A percentile compares a stretch with the other conserved stretches of the same genome.
Conservation (phyloP, 2,329 filamentous ascomycete species). For the Aspergillus brunneoviolaceus region DNA sequence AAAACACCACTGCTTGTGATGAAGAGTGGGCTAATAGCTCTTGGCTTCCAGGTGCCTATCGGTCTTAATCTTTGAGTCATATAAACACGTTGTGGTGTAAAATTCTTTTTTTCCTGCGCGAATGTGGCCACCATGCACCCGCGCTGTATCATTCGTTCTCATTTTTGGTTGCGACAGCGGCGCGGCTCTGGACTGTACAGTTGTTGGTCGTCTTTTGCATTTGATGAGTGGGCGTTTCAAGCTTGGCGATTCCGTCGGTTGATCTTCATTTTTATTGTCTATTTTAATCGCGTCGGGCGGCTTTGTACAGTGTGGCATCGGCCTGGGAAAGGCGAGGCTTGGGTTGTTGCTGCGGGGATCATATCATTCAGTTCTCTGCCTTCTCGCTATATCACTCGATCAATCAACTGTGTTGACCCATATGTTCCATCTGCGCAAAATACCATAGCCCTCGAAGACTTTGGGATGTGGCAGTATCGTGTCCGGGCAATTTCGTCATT, state of each 20-base stretch:
- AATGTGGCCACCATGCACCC: neutral
- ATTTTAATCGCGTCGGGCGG: neutral
- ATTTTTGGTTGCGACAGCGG: constrained; percentile 2
- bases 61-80: constrained; percentile 13
- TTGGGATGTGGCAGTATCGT: no score
- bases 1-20: neutral
- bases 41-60: constrained; percentile 13
- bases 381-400: no score
- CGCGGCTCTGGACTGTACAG: constrained; percentile 16
- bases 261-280: neutral
- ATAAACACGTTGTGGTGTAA: constrained; percentile 5
- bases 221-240: constrained; percentile 22
- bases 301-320: neutral
- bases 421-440: no score
- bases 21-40: constrained; percentile 7
- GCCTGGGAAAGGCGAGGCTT: neutral
- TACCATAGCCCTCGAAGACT: no score
- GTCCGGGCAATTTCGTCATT: no score
- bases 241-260: neutral
- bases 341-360: no score
- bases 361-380: no score
- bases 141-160: constrained; percentile 5
- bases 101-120: constrained; percentile 2
- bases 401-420: no score
- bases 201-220: constrained; percentile 20